Base-by-base conservation (phyloP, 2,329 filamentous ascomycete species). In the Penicillium glabrum region DNA sequence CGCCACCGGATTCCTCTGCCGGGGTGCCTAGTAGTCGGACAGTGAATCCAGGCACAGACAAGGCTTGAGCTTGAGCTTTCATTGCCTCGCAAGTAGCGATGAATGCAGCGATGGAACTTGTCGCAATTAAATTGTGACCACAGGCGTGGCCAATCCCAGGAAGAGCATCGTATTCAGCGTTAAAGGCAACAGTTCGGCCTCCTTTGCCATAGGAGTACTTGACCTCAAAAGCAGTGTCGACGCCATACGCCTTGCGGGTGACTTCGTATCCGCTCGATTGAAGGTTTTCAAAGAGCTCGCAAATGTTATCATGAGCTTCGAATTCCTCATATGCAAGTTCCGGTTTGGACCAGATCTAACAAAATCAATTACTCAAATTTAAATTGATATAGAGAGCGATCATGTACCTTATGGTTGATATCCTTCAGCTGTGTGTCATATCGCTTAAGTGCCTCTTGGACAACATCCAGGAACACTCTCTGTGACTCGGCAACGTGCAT, bases 251-350 rank as follows among this genome's bases (percentile, higher is more conserved):
- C 44, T 79, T 75, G 1, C 75, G 74, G 3, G 67, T 75, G 8
- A 83, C 77, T 0, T 64, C 48, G 59, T 79, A 81, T 0, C 77
- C 80, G 9, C 75, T 72, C 0, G 62, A 58, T 16, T 61, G 35
- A 19, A 72, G 26, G 59, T 57, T 50, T 70, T 71, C 13, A 79
- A 72, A 61, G 69, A 74, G 14, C 60, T 53, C 60, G 16, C 77
- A 75, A 39, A 84, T 77, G 11, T 72, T 73, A 37, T 81, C 74
- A 58, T 83, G 80, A 1, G 82, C 82, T n/a, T 76, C 72, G 61
- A 75, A 67, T 61, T 85, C 82, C 51, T 81, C 67, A 59, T 79
- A 84, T 3, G 72, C 77, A 1, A 81, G 67, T 62, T 84, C 82
- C 0, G 82, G 82, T 52, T 82, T 74, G 37, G 71, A 69, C 65